These are phyloP conservation scores for Sporobolomyces phaffii DNA, from an alignment of 768 basidiomycete genomes.

Conservation along the genomic window DNA sequence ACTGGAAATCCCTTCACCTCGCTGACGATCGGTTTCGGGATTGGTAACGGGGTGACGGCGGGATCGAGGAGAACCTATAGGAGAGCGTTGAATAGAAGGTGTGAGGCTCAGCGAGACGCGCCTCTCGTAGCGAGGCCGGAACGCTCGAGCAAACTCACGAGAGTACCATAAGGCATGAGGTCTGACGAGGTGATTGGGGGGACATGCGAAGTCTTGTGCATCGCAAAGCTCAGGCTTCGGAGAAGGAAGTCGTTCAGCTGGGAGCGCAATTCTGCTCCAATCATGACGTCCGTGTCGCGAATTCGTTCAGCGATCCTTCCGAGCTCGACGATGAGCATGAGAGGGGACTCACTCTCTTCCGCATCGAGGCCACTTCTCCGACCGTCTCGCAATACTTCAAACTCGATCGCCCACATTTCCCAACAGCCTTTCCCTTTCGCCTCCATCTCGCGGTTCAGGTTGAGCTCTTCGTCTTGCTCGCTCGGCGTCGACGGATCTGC, in stretches of 20 bases:
- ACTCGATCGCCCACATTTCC: constrained; percentile 29
- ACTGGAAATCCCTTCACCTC: constrained; percentile 9
- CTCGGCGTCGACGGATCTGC: neutral
- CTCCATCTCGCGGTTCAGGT: neutral
- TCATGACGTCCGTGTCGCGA: accelerated
- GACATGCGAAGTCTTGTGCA: constrained; percentile 13
- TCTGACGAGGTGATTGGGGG: constrained; percentile 33
- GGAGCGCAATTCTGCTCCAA: constrained; percentile 17
- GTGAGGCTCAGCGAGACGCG: neutral
- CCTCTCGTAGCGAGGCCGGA: neutral
- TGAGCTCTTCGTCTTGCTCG: constrained; percentile 16
- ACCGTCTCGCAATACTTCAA: constrained; percentile 18
- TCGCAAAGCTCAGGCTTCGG: constrained; percentile 11
- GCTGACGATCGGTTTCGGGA: constrained; percentile 7
- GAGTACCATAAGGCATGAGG: constrained; percentile 15
- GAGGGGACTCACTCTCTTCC: constrained; percentile 7
- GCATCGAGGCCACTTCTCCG: neutral
- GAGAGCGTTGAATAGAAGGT: neutral
- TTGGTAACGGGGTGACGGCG: neutral
- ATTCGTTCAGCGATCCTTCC: no score
- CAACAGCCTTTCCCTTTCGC: neutral
- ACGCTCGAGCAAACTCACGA: neutral
- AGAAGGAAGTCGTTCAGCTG: constrained; percentile 36
- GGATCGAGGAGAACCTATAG: constrained; percentile 31
- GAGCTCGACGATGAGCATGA: no score